Conservation (phyloP, 495 filamentous ascomycete genomes). For the Hyaloscypha finlandica region DNA sequence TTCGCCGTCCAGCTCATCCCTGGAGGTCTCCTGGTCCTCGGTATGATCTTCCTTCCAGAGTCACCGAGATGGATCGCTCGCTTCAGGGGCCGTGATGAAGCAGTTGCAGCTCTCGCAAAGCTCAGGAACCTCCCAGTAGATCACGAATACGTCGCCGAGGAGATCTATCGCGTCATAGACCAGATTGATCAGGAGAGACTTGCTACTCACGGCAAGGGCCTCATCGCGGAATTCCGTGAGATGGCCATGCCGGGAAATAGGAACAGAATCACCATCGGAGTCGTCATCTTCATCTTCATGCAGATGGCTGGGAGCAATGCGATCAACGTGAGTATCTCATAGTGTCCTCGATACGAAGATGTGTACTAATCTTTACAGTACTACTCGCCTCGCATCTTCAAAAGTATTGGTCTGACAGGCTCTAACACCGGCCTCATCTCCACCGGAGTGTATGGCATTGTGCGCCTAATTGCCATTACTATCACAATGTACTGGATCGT, state of each 20-base stretch:
- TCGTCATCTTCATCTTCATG: background rate
- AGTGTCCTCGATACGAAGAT: slow-evolving; percentile 50
- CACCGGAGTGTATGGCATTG: slow-evolving; percentile 53
- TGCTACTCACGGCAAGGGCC: background rate
- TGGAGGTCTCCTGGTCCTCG: slow-evolving; percentile 48
- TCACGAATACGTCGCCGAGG: background rate
- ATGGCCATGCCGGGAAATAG: slow-evolving; percentile 53
- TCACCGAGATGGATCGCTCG: slow-evolving; percentile 52
- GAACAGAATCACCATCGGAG: background rate
- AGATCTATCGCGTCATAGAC: background rate
- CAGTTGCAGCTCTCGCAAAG: slow-evolving; percentile 37
- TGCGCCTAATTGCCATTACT: slow-evolving; percentile 18
- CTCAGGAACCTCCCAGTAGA: background rate
- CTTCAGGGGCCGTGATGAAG: no score
- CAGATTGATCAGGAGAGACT: background rate
- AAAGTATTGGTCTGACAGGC: slow-evolving; percentile 47
- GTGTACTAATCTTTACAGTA: slow-evolving; percentile 51
- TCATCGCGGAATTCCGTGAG: slow-evolving; percentile 29
- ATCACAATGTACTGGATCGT: no score
- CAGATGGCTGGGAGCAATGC: slow-evolving; percentile 1
- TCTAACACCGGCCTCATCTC: slow-evolving; percentile 47
- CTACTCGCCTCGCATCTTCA: slow-evolving; percentile 53
- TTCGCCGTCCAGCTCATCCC: slow-evolving; percentile 59
- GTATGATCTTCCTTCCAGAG: slow-evolving; percentile 52
- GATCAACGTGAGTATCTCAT: slow-evolving; percentile 22